phyloP scores from a whole-genome alignment of 2,329 filamentous ascomycete species.

The Alternaria atra region DNA sequence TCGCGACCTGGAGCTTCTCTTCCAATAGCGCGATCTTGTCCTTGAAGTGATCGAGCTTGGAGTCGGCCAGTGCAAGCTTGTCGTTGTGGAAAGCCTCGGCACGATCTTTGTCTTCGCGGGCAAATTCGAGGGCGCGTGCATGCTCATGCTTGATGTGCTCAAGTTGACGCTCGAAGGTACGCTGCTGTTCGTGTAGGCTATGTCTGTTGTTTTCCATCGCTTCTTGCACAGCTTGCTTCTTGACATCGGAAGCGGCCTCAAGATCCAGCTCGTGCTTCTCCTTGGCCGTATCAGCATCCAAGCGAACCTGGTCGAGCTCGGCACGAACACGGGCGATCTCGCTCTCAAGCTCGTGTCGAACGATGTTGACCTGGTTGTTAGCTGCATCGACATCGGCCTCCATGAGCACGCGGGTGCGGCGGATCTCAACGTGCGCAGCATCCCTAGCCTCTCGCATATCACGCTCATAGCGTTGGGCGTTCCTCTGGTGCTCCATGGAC shows the following conservation, averaged over 20 bases:
- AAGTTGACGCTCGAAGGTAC: constrained; percentile 48
- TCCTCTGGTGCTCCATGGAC: constrained; percentile 76
- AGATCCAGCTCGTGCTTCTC: constrained; percentile 84
- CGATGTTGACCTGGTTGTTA: constrained; percentile 84
- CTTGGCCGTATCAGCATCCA: constrained; percentile 82
- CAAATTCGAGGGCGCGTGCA: constrained; percentile 69
- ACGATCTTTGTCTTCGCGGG: constrained; percentile 81
- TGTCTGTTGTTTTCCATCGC: constrained; percentile 62
- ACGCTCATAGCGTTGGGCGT: constrained; percentile 74
- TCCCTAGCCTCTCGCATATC: constrained; percentile 88
- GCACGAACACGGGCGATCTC: constrained; percentile 76
- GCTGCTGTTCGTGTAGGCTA: constrained; percentile 63
- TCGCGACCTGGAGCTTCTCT: constrained; percentile 89
- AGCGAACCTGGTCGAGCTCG: constrained; percentile 78
- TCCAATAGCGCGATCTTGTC: constrained; percentile 86
- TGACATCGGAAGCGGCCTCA: constrained; percentile 78
- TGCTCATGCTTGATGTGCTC: constrained; percentile 67
- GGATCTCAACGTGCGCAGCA: constrained; percentile 78
- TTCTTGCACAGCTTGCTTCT: constrained; percentile 66
- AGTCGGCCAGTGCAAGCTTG: constrained; percentile 80
- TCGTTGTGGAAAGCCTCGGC: constrained; percentile 82
- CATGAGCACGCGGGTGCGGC: constrained; percentile 79
- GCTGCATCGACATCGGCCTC: constrained; percentile 84
- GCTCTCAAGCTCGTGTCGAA: constrained; percentile 82
- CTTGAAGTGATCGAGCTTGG: constrained; percentile 84